Conservation (phyloP, 176 grass and related monocot species). For the Chrysopogon serrulatus region DNA sequence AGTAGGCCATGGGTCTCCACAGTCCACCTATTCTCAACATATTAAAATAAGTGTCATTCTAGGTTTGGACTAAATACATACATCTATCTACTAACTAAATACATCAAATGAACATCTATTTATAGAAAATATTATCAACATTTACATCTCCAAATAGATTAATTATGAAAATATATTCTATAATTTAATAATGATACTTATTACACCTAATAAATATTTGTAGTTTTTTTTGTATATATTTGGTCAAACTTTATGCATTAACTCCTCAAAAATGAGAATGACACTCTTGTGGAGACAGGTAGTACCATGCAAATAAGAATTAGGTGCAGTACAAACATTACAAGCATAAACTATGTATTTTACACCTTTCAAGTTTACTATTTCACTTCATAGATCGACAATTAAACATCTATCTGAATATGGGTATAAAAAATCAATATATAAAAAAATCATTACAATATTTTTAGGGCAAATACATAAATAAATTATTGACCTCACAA, state of each 20-base stretch:
- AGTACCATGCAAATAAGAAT: not conserved
- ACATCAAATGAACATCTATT: not conserved
- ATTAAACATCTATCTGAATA: not conserved
- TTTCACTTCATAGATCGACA: not conserved
- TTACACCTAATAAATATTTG: not conserved
- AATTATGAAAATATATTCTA: not conserved
- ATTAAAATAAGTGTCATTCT: not conserved
- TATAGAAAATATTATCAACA: not conserved
- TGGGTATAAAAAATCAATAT: not conserved
- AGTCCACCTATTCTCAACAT: not conserved
- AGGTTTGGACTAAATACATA: not conserved
- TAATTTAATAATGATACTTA: not conserved
- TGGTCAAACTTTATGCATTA: not conserved
- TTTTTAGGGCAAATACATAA: conserved; percentile 1
- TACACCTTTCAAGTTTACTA: not conserved
- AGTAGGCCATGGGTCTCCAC: not conserved
- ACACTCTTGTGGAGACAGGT: not conserved
- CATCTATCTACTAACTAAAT: not conserved
- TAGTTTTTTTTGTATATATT: not conserved
- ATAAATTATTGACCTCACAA: not conserved
- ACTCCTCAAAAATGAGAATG: not conserved
- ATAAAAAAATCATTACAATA: not conserved
- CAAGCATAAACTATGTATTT: not conserved
- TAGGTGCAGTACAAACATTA: not conserved
- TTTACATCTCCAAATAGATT: not conserved